These are phyloP conservation scores for Aspergillus fructus DNA, from an alignment of 2,329 filamentous ascomycete species.

Conservation along the genomic window DNA sequence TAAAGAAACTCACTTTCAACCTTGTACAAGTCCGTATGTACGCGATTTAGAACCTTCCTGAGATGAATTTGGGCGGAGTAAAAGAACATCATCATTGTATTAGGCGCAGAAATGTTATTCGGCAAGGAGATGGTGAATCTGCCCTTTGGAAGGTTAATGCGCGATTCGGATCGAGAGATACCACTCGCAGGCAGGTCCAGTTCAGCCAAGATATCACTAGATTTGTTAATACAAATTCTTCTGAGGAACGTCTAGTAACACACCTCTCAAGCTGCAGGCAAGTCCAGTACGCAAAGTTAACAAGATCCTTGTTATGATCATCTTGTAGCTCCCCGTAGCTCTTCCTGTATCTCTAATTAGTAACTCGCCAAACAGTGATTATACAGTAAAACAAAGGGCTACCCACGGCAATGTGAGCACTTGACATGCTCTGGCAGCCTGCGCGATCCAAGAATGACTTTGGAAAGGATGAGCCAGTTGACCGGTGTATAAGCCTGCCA, in stretches of 20 bases:
- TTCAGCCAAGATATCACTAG: slow-evolving; percentile 86
- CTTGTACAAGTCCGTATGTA: slow-evolving; percentile 57
- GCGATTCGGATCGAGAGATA: slow-evolving; percentile 56
- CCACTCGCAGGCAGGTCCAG: slow-evolving; percentile 65
- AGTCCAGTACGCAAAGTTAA: slow-evolving; percentile 84
- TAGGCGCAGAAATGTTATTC: slow-evolving; percentile 33
- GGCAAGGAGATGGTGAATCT: slow-evolving; percentile 32
- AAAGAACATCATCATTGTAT: slow-evolving; percentile 52
- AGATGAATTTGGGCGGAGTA: slow-evolving; percentile 64
- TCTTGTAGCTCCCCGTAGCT: slow-evolving; percentile 35
- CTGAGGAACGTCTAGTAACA: slow-evolving; percentile 12
- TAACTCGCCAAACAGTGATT: slow-evolving; percentile 15
- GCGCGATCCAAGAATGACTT: slow-evolving; percentile 71
- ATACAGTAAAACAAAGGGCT: background rate
- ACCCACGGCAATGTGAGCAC: slow-evolving; percentile 70
- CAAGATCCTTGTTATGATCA: slow-evolving; percentile 55
- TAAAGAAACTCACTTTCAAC: slow-evolving; percentile 28
- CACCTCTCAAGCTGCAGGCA: slow-evolving; percentile 89
- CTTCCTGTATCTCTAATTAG: slow-evolving; percentile 22
- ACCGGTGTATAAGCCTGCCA: slow-evolving; percentile 85
- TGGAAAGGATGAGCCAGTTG: slow-evolving; percentile 84
- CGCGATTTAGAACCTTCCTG: slow-evolving; percentile 56
- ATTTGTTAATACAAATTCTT: background rate
- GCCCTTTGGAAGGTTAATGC: slow-evolving; percentile 41
- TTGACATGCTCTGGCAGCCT: slow-evolving; percentile 61